A percentile compares a stretch with the other conserved stretches of the same genome.
Conservation (phyloP, 768 basidiomycete species). For the Hypsizygus marmoreus region DNA sequence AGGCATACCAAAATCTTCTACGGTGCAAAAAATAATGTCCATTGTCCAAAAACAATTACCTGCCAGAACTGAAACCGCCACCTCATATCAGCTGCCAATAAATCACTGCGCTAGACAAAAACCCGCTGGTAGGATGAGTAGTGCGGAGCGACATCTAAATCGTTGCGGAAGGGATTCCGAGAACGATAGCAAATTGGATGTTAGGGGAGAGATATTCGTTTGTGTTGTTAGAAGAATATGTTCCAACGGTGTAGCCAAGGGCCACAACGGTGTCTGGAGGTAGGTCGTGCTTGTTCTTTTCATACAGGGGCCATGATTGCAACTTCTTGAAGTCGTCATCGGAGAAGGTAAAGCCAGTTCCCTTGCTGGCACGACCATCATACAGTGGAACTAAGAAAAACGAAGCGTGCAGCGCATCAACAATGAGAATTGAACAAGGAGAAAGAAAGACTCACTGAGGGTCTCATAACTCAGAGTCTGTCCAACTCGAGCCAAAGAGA, state of each 20-base stretch:
- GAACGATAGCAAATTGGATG: slow-evolving; percentile 1
- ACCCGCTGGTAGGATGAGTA: no score
- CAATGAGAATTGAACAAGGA: no score
- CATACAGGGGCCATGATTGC: neutral
- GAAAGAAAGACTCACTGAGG: neutral
- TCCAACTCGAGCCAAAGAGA: no score
- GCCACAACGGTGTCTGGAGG: neutral
- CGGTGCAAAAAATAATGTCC: no score
- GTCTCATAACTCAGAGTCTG: neutral
- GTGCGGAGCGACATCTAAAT: no score
- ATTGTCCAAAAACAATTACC: no score
- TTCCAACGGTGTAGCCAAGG: neutral
- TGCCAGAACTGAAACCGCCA: no score
- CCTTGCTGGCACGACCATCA: slow-evolving; percentile 1
- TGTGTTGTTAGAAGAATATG: neutral
- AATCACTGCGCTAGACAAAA: no score
- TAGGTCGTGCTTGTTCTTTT: neutral
- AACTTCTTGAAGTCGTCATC: neutral
- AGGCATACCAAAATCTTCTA: no score
- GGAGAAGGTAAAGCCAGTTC: neutral
- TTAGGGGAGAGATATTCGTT: neutral
- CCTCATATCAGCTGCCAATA: no score
- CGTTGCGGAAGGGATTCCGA: neutral
- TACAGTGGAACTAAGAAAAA: slow-evolving; percentile 7
- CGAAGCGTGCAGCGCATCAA: no score